Conservation (phyloP, 1,139 yeast genomes). For the Pichia sp. region DNA sequence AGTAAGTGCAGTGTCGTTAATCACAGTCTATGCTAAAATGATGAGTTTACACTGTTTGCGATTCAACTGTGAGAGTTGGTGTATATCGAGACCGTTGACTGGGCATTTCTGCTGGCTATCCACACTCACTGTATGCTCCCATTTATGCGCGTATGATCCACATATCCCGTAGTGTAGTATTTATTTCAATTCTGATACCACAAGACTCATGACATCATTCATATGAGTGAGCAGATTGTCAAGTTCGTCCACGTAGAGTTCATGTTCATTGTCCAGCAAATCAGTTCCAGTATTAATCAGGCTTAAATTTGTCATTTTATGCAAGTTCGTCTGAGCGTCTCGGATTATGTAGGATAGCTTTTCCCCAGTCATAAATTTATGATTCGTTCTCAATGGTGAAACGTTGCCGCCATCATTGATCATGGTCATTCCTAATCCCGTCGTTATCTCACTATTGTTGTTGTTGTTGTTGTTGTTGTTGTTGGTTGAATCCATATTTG, state of each 20-base stretch:
- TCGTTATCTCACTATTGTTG: conserved; percentile 3
- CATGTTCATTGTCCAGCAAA: too few relatives aligned
- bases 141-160: too few relatives aligned
- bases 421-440: conserved; percentile 12
- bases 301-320: neutral
- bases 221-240: conserved; percentile 8
- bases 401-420: conserved; percentile 7
- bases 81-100: too few relatives aligned
- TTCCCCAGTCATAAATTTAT: neutral
- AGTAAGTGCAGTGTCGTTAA: too few relatives aligned
- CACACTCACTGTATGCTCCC: too few relatives aligned
- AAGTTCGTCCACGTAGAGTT: conserved; percentile 2
- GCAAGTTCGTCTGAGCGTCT: conserved; percentile 3
- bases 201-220: conserved; percentile 5
- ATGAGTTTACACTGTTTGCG: too few relatives aligned
- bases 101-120: too few relatives aligned
- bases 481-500: neutral
- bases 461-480: neutral
- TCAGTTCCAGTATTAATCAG: too few relatives aligned
- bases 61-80: too few relatives aligned
- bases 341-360: conserved; percentile 1
- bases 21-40: too few relatives aligned
- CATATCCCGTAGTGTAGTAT: neutral
- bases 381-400: conserved; percentile 4
- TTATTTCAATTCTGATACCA: conserved; percentile 3